These are phyloP conservation scores for Aspergillus transmontanensis DNA, from an alignment of 2,329 filamentous ascomycete species.

Conservation along the genomic window DNA sequence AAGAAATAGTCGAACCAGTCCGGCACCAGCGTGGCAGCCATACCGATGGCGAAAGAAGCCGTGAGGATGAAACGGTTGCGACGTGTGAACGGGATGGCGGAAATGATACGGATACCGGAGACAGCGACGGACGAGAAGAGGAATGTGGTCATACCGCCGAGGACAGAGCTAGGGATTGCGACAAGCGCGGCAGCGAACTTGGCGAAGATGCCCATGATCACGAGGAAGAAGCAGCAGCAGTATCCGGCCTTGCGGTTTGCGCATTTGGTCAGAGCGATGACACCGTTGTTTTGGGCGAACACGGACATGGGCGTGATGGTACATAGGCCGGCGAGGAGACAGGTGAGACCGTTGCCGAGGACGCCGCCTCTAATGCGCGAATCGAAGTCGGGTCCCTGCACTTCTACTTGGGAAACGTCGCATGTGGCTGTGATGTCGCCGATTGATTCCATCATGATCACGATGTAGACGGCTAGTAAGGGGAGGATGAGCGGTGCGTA, in stretches of 20 bases:
- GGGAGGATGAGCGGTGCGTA: slow-evolving; percentile 70
- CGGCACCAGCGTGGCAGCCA: slow-evolving; percentile 54
- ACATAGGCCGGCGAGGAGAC: slow-evolving; percentile 63
- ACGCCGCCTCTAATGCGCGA: slow-evolving; percentile 71
- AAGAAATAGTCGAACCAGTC: slow-evolving; percentile 53
- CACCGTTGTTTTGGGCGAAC: slow-evolving; percentile 71
- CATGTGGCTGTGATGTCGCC: slow-evolving; percentile 70
- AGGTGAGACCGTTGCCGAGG: slow-evolving; percentile 67
- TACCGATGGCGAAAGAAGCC: slow-evolving; percentile 62
- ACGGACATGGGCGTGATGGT: slow-evolving; percentile 70
- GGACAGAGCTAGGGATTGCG: slow-evolving; percentile 58
- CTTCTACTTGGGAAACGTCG: slow-evolving; percentile 65
- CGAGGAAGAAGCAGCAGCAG: slow-evolving; percentile 65
- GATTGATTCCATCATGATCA: slow-evolving; percentile 69
- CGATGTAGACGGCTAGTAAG: slow-evolving; percentile 59
- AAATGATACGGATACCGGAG: slow-evolving; percentile 67
- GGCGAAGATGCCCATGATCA: slow-evolving; percentile 70
- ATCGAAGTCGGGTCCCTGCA: slow-evolving; percentile 66
- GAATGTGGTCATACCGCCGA: slow-evolving; percentile 61
- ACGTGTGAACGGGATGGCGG: slow-evolving; percentile 63
- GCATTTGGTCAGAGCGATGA: slow-evolving; percentile 68
- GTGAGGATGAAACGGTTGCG: slow-evolving; percentile 69
- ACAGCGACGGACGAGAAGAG: slow-evolving; percentile 68
- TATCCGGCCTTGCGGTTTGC: slow-evolving; percentile 70
- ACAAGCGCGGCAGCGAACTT: slow-evolving; percentile 71